Evolutionary conservation across 2,329 filamentous ascomycete species (phyloP).

Genomic region (Cytospora piceicola): DNA sequence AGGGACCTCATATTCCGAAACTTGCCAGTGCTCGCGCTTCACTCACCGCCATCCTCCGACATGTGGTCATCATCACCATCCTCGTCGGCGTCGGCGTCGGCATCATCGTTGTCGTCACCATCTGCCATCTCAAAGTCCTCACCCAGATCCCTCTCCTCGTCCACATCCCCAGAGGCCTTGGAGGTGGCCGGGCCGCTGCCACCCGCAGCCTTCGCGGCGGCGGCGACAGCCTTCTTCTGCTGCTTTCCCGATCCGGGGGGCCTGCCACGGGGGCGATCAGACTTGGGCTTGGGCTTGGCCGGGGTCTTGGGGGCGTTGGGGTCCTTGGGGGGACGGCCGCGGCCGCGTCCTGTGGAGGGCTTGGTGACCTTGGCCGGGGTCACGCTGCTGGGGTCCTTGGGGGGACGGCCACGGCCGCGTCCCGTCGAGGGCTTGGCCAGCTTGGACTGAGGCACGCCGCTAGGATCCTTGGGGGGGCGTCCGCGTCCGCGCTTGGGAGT

Average conservation of each 20-base stretch:
- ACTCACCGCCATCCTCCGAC: constrained; percentile 27
- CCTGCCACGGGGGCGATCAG: constrained; percentile 24
- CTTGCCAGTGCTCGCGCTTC: constrained; percentile 28
- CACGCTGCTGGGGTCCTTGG: constrained; percentile 18
- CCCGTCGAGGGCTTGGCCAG: constrained; percentile 18
- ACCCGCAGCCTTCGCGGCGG: constrained; percentile 6
- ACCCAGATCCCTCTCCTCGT: constrained; percentile 19
- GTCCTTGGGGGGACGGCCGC: constrained; percentile 27
- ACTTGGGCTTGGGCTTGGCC: constrained; percentile 9
- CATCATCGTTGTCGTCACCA: constrained; percentile 10
- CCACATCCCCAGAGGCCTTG: constrained; percentile 13
- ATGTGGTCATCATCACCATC: background rate
- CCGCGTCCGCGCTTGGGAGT: constrained; percentile 17
- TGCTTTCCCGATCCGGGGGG: constrained; percentile 27
- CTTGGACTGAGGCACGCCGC: constrained; percentile 17
- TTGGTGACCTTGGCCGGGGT: constrained; percentile 22
- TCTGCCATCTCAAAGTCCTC: constrained; percentile 21
- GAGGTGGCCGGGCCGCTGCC: constrained; percentile 4
- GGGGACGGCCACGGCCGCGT: constrained; percentile 19
- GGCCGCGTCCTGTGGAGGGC: constrained; percentile 20
- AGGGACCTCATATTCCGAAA: constrained; percentile 9
- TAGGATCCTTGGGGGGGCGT: constrained; percentile 18
- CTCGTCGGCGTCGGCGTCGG: constrained; percentile 14
- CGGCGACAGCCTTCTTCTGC: background rate
- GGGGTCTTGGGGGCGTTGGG: constrained; percentile 23